Evolutionary conservation across 106 monocot species (phyloP).

Genomic region (Dendrobium nobile): DNA sequence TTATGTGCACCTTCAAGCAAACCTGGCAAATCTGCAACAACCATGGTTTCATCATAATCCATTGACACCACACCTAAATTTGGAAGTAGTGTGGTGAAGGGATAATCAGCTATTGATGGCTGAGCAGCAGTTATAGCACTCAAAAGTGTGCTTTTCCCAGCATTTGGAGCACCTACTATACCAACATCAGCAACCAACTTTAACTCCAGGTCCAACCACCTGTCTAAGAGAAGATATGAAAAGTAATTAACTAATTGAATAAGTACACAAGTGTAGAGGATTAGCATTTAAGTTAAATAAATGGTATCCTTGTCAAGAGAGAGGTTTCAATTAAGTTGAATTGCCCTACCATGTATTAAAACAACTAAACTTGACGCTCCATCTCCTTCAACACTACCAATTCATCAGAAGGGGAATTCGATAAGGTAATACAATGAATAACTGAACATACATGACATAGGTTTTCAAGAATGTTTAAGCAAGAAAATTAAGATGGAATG

Average conservation of each 20-base stretch:
- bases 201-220: constrained; percentile 97
- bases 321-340: neutral
- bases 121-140: constrained; percentile 88
- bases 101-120: constrained; percentile 94
- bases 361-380: neutral
- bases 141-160: constrained; percentile 94
- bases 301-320: neutral
- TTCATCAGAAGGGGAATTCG: neutral
- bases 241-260: neutral
- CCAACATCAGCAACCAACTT: constrained; percentile 99
- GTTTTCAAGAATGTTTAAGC: neutral
- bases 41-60: constrained; percentile 86
- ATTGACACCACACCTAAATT: constrained; percentile 93
- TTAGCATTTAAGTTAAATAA: neutral
- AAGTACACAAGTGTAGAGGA: neutral
- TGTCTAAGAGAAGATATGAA: constrained; percentile 11
- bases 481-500: neutral
- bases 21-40: constrained; percentile 97
- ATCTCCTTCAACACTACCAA: neutral
- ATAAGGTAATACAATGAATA: neutral
- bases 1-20: constrained; percentile 98
- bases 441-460: neutral
- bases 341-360: neutral
- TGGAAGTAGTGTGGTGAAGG: constrained; percentile 94
- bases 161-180: constrained; percentile 97